These are phyloP conservation scores for Solanum lignicaule DNA, from an alignment of 257 asterid species.

Conservation along the genomic window DNA sequence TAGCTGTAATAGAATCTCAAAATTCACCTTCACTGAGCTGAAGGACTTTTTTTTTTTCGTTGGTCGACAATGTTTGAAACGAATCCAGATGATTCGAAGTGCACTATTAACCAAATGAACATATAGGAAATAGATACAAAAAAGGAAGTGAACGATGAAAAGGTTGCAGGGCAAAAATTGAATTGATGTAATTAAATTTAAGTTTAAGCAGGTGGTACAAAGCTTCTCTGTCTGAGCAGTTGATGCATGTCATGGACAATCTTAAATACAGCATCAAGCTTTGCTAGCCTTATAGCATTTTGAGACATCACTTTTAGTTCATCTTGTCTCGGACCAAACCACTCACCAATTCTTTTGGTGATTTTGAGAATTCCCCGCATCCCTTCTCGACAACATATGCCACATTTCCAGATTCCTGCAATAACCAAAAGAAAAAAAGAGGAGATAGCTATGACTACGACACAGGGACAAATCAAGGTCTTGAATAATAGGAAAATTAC, in stretches of 20 bases:
- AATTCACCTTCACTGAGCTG: no score
- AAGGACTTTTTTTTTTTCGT: no score
- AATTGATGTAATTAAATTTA: no score
- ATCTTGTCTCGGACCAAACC: constrained; percentile 82
- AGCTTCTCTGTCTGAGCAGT: constrained; percentile 34
- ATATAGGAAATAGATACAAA: background rate
- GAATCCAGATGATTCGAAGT: background rate
- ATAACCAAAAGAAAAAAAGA: background rate
- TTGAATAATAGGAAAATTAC: no score
- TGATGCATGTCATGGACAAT: constrained; percentile 87
- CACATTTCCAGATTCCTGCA: background rate
- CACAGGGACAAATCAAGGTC: no score
- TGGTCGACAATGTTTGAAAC: background rate
- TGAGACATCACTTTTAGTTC: background rate
- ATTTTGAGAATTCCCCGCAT: no score
- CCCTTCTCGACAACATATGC: no score
- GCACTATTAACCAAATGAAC: background rate
- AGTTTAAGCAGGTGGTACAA: constrained; percentile 31
- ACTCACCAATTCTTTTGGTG: constrained; percentile 27
- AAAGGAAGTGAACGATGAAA: no score
- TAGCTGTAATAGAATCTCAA: no score
- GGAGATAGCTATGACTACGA: background rate
- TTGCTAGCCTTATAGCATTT: constrained; percentile 60
- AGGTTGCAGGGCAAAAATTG: no score
- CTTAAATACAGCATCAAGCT: constrained; percentile 83